phyloP scores from a whole-genome alignment of 2,329 filamentous ascomycete genomes.

The Monascus ruber region DNA sequence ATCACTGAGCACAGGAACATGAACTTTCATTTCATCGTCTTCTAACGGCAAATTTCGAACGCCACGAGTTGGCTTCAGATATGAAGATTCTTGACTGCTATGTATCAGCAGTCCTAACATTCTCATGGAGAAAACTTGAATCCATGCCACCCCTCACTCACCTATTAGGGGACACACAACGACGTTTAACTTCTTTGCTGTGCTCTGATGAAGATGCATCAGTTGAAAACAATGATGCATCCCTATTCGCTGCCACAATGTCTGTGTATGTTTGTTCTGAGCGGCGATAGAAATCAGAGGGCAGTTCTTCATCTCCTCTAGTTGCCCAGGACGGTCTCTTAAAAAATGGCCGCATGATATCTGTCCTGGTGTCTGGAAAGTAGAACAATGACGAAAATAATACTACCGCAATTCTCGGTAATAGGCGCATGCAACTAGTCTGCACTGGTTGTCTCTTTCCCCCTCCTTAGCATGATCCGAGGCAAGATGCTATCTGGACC shows the following conservation, averaged over 20 bases:
- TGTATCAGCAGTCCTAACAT: neutral
- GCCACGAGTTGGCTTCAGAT: neutral
- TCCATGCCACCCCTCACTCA: slow-evolving; percentile 3
- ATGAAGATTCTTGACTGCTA: neutral
- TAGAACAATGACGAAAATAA: too few relatives aligned
- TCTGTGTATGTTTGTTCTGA: slow-evolving; percentile 37
- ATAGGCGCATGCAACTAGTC: too few relatives aligned
- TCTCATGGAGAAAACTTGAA: neutral
- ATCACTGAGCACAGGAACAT: neutral
- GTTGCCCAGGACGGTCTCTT: slow-evolving; percentile 44
- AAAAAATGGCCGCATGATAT: slow-evolving; percentile 40
- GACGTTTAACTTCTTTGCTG: slow-evolving; percentile 11
- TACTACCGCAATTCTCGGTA: too few relatives aligned
- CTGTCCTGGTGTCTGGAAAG: neutral
- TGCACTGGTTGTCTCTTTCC: too few relatives aligned
- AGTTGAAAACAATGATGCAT: slow-evolving; percentile 12
- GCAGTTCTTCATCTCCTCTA: slow-evolving; percentile 22
- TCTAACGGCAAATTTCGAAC: neutral
- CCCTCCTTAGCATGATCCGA: too few relatives aligned
- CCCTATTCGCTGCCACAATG: slow-evolving; percentile 31
- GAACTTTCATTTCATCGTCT: neutral
- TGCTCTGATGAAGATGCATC: slow-evolving; percentile 3
- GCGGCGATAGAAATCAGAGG: slow-evolving; percentile 38
- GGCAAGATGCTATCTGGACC: too few relatives aligned
- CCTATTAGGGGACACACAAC: slow-evolving; percentile 11